A percentile compares a stretch with the other conserved stretches of the same genome.
phyloP scores from a whole-genome alignment of 805 yeast species.

The Clavispora fructus region DNA sequence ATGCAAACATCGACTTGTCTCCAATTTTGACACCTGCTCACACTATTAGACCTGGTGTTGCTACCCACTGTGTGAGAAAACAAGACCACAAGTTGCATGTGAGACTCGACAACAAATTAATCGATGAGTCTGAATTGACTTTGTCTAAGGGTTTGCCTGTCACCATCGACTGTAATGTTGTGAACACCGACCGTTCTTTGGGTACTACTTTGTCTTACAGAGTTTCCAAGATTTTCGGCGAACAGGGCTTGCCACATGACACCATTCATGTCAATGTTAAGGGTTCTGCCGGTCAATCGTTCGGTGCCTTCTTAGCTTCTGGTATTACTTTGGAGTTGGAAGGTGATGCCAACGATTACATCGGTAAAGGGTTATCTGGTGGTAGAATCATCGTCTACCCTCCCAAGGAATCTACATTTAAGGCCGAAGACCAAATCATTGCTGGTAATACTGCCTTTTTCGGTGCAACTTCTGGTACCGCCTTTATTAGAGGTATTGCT shows the following conservation, averaged over 20 bases:
- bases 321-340: constrained; percentile 93
- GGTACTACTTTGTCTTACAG: constrained; percentile 95
- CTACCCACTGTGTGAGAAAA: constrained; percentile 85
- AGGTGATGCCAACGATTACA: constrained; percentile 98
- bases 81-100: constrained; percentile 93
- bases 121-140: constrained; percentile 94
- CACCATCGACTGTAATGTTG: constrained; percentile 85
- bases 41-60: constrained; percentile 92
- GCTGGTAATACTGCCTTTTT: constrained; percentile 97
- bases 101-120: constrained; percentile 89
- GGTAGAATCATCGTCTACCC: constrained; percentile 92
- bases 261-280: constrained; percentile 86
- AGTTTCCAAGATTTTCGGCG: constrained; percentile 90
- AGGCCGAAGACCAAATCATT: constrained; percentile 93
- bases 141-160: constrained; percentile 95
- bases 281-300: constrained; percentile 98
- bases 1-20: constrained; percentile 82
- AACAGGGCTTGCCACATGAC: constrained; percentile 88
- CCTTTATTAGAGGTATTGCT: constrained; percentile 93
- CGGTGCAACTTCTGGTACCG: constrained; percentile 95
- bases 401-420: constrained; percentile 75
- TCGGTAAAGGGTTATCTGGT: constrained; percentile 95
- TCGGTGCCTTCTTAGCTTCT: constrained; percentile 95
- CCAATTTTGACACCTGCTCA: constrained; percentile 97
- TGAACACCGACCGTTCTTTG: constrained; percentile 93